phyloP scores from a whole-genome alignment of 192 early-diverging fungal genomes.

The Coemansia sp. region DNA sequence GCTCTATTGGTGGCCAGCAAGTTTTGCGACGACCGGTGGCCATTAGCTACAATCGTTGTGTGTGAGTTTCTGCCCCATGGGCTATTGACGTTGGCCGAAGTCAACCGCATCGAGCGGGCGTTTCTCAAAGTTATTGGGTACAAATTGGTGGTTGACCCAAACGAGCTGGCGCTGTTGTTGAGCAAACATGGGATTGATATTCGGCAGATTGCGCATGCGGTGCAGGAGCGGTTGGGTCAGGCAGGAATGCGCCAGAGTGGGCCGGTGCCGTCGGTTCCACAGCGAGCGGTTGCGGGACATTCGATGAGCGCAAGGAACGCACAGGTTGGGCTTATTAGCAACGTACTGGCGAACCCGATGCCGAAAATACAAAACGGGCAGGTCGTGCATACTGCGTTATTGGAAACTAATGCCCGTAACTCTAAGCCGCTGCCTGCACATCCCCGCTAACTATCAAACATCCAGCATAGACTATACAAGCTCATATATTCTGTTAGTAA shows the following conservation, averaged over 20 bases:
- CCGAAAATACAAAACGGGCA: background rate
- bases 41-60: conserved; percentile 36
- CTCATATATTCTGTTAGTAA: too few species aligned
- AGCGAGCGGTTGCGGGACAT: conserved; percentile 42
- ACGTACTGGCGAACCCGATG: background rate
- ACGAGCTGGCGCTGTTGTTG: conserved; percentile 45
- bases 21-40: conserved; percentile 52
- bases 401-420: background rate
- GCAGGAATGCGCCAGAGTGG: background rate
- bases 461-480: too few species aligned
- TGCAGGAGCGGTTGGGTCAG: conserved; percentile 22
- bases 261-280: background rate
- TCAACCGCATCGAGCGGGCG: conserved; percentile 49
- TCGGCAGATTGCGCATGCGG: conserved; percentile 29
- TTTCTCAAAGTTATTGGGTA: conserved; percentile 45
- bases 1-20: conserved; percentile 52
- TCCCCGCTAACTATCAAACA: background rate
- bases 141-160: conserved; percentile 48
- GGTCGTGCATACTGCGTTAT: background rate
- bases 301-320: conserved; percentile 31
- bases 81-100: conserved; percentile 28
- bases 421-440: background rate
- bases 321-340: background rate
- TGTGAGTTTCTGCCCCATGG: conserved; percentile 43
- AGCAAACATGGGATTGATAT: conserved; percentile 50